Conservation (phyloP, 2,329 filamentous ascomycete genomes). For the Karstenula rhodostoma region DNA sequence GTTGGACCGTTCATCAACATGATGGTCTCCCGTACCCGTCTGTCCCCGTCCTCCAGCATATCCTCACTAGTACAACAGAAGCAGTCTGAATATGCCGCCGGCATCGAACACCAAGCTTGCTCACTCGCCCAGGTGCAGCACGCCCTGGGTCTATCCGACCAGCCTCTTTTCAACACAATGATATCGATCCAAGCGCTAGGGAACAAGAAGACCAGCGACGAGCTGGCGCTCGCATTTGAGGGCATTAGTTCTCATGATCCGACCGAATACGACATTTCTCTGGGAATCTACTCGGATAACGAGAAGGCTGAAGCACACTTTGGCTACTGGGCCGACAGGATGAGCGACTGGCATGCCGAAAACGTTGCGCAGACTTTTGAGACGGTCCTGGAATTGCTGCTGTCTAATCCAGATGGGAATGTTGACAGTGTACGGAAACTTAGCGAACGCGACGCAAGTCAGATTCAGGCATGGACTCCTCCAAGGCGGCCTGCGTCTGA, state of each 20-base stretch:
- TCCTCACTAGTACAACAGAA: neutral
- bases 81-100: neutral
- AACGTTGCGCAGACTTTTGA: slow-evolving; percentile 1
- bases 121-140: slow-evolving; percentile 7
- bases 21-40: slow-evolving; percentile 8
- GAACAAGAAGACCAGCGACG: neutral
- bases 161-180: slow-evolving; percentile 5
- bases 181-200: neutral
- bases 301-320: neutral
- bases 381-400: neutral
- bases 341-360: neutral
- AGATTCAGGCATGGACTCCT: neutral
- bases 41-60: neutral
- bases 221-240: neutral
- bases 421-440: neutral
- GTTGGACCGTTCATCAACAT: slow-evolving; percentile 52
- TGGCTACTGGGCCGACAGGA: neutral
- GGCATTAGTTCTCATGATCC: neutral
- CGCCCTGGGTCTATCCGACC: neutral
- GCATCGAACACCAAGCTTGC: neutral
- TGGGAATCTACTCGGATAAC: slow-evolving; percentile 1
- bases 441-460: neutral
- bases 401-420: neutral
- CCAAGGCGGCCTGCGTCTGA: neutral
- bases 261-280: slow-evolving; percentile 2